phyloP scores from a whole-genome alignment of 2,329 filamentous ascomycete species.

The Myriosclerotinia duriaeana region DNA sequence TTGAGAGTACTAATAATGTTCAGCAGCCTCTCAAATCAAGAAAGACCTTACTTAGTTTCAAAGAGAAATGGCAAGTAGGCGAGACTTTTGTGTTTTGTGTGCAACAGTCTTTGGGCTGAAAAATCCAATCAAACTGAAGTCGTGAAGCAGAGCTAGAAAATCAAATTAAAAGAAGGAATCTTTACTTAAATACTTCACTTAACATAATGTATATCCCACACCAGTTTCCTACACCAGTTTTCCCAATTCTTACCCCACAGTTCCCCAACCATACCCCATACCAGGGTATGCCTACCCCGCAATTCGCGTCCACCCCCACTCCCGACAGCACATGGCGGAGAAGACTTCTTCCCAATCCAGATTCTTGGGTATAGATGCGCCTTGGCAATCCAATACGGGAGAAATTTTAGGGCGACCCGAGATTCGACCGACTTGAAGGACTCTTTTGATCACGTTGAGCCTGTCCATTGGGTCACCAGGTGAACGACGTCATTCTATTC shows the following conservation, averaged over 20 bases:
- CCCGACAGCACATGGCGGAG: neutral
- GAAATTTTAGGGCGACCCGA: neutral
- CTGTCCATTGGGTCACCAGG: neutral
- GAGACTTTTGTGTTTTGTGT: no score
- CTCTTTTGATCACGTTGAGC: neutral
- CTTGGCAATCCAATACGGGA: neutral
- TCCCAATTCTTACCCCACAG: no score
- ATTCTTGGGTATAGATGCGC: no score
- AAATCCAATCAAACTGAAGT: neutral
- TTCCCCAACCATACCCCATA: no score
- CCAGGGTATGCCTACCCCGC: no score
- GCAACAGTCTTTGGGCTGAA: neutral
- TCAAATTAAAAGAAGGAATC: neutral
- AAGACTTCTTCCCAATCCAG: neutral
- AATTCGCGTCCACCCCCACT: no score
- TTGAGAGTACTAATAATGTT: neutral
- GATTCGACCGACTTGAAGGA: neutral
- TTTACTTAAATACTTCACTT: no score
- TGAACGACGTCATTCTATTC: no score
- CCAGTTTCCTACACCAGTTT: neutral
- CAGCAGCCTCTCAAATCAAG: constrained; percentile 47
- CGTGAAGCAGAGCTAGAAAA: neutral
- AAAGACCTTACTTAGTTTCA: no score
- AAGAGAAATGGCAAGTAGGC: neutral
- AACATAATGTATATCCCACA: neutral